A percentile compares a stretch with the other conserved stretches of the same genome.
These are phyloP conservation scores for Talaromyces borbonicus DNA, from an alignment of 495 filamentous ascomycete species.

Conservation along the genomic window DNA sequence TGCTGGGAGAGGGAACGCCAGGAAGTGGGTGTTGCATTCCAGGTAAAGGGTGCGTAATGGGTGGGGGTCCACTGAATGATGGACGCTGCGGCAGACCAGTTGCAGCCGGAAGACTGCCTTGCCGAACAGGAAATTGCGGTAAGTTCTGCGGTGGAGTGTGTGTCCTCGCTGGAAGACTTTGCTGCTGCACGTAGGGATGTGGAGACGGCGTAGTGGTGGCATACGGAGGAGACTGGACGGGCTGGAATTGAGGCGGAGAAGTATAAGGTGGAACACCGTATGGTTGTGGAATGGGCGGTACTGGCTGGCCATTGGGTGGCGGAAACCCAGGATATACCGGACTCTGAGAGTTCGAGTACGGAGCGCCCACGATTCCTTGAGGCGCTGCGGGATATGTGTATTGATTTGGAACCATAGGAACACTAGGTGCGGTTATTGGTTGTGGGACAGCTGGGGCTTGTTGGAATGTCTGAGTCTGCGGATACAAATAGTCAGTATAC, in stretches of 20 bases:
- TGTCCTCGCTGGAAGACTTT: conserved; percentile 28
- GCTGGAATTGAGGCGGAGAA: conserved; percentile 29
- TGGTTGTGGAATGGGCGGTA: conserved; percentile 12
- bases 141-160: conserved; percentile 31
- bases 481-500: conserved; percentile 8
- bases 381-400: conserved; percentile 28
- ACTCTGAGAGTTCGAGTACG: conserved; percentile 33
- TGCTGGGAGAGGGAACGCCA: conserved; percentile 7
- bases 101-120: conserved; percentile 42
- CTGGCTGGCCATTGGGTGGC: conserved; percentile 23
- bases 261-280: conserved; percentile 20
- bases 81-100: conserved; percentile 58
- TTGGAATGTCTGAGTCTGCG: conserved; percentile 21
- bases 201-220: conserved; percentile 24
- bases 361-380: conserved; percentile 27
- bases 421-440: conserved; percentile 14
- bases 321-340: conserved; percentile 32
- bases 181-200: conserved; percentile 23
- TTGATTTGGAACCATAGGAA: conserved; percentile 17
- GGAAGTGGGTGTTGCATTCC: conserved; percentile 48
- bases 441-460: conserved; percentile 18
- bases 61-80: conserved; percentile 43
- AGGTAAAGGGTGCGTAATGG: conserved; percentile 51
- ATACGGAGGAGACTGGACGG: conserved; percentile 15
- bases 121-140: conserved; percentile 32